Evolutionary conservation across 2,329 filamentous ascomycete genomes (phyloP), one percentile per base, ranked within the genome.

Genomic region (Fusarium oxysporum): DNA sequence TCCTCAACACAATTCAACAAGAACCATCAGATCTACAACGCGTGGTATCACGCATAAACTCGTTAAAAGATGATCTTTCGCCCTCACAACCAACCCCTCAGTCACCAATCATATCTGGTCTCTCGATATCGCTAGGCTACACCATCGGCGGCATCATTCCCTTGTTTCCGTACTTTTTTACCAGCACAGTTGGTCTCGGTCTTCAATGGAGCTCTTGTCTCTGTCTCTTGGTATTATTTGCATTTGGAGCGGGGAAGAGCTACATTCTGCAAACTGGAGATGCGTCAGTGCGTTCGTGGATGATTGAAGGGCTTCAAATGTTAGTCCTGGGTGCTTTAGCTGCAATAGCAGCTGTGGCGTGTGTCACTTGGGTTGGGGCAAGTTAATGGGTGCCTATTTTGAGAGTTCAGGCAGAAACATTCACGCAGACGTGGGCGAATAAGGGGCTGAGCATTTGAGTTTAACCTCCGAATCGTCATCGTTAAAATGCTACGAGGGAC

Each of bases 61-160:
- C 70, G 1, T 61, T 67, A 19, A 60, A 60, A 40, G 62, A 72
- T 45, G 73, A n/a, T 21, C 19, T 44, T 68, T 33, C 65, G 51
- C 4, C 25, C 0, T 13, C 6, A 13, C n/a, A 40, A 4, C 6
- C 33, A 6, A 14, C 44, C 0, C 16, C 60, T 68, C 40, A 78
- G 13, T 80, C 80, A 32, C 86, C 87, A 0, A 78, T 82, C 40
- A 78, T 86, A 16, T 88, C 86, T 0, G 90, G 89, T 4, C 72
- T 90, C 14, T 91, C 88, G 1, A 89, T 92, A 44, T 87, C 90
- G 0, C 74, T 88, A 4, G 89, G 90, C 0, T 92, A 92, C 74
- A 85, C 91, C 40, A 79, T 91, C 5, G 90, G 90, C 8, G 90
- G 90, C 0, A 83, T 90, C 64, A 86, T 92, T 33, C 90, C 90